Conservation (phyloP, 2,329 filamentous ascomycete genomes). For the Sarocladium strictum region DNA sequence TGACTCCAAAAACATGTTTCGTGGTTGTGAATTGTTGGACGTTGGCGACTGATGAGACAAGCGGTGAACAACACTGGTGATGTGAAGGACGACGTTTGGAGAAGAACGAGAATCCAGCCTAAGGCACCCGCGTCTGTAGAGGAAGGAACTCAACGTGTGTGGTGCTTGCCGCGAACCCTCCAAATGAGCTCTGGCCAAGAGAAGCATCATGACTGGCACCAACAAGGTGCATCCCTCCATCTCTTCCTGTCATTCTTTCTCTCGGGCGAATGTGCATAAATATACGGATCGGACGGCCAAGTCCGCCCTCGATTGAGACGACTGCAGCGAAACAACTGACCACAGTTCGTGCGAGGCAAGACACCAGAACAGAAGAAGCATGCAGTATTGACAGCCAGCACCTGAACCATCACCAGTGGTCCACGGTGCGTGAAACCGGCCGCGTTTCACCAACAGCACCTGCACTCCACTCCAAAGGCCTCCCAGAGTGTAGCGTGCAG, state of each 20-base stretch:
- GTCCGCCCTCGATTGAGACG: background rate
- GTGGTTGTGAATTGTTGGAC: background rate
- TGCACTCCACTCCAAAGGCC: conserved; percentile 7
- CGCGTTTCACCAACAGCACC: conserved; percentile 9
- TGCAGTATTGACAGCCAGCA: background rate
- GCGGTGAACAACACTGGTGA: conserved; percentile 4
- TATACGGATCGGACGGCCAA: background rate
- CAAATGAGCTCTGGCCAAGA: background rate
- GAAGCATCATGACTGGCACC: background rate
- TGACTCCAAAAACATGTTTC: background rate
- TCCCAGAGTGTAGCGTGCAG: background rate
- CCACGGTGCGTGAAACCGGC: conserved; percentile 4
- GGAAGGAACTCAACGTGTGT: background rate
- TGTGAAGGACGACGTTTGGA: background rate
- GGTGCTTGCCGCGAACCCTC: background rate
- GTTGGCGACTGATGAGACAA: background rate
- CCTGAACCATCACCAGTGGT: background rate
- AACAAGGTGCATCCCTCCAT: conserved; percentile 5
- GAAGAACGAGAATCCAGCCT: background rate
- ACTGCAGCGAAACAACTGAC: conserved; percentile 1
- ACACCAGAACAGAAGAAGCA: background rate
- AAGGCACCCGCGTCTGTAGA: background rate
- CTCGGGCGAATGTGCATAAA: background rate
- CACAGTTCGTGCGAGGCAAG: background rate
- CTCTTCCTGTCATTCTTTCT: background rate